Base-by-base conservation (phyloP, 768 basidiomycete species). In the Tubosaeta sp. region DNA sequence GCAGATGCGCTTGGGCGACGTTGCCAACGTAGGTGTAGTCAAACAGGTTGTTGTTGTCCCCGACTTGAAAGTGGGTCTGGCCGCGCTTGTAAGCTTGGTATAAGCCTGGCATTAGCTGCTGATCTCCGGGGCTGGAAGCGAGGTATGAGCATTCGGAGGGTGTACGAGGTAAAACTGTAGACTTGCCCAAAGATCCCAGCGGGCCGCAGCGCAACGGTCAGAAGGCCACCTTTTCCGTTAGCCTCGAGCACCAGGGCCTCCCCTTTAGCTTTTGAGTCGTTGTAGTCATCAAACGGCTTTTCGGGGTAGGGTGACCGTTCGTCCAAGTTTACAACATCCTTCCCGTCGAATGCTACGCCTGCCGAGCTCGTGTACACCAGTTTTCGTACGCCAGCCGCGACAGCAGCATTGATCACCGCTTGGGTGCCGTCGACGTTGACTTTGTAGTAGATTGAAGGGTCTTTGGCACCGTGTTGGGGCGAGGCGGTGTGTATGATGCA, bases 1-100 rank as follows among this genome's bases (percentile, higher is more conserved):
- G 81, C 13, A 99, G 73, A 66, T 99, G 96, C 4, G 94, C 94
- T 60, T 87, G 81, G 1, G 94, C 95, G 54, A 95, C 86, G 67
- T 99, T 99, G 48, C 84, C 92, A 59, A 98, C 92, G 64, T 97
- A 97, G 6, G 94, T 96, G 82, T 88, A 94, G 69, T 98, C 96
- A 62, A 90, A 93, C 4, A 98, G 71, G 66, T 98, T 98, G 56
- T 79, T 83, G 71, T 97, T 96, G 71, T 87, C 77, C 32, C 96
- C 96, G 57, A 99, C 84, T 69, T 97, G 94, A 76, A 91, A 89
- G 58, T 90, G 84, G 0, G 92, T 93, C 67, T 96, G 88, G 16
- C 83, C 82, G 39, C 82, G 78, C 61, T 87, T 77, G 67, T 90
- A 87, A 4, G 86, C 93, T 51, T 85, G 73, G 66, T 82, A 84